Evolutionary conservation across 169 alveolate genomes (phyloP).

Genomic region (Eimeria brunetti): DNA sequence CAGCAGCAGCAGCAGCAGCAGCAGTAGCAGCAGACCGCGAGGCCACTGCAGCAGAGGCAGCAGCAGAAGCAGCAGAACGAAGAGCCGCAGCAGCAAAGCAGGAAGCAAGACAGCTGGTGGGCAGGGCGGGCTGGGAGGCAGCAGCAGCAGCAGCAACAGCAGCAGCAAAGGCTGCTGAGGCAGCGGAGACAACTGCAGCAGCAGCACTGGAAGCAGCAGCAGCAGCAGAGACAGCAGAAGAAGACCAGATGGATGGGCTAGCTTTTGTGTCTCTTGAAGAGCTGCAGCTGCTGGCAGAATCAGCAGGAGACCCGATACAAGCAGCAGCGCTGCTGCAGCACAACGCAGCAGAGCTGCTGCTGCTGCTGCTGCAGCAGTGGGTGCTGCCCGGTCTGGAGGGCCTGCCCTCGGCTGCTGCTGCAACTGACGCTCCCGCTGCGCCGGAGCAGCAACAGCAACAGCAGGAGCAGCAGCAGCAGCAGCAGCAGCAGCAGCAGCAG

Average conservation of each 20-base stretch:
- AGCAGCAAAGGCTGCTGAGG: constrained; percentile 21
- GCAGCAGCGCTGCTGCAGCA: constrained; percentile 55
- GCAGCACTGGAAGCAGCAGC: constrained; percentile 38
- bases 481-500: constrained; percentile 17
- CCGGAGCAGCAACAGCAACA: constrained; percentile 13
- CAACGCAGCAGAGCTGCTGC: constrained; percentile 69
- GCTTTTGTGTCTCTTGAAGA: not conserved
- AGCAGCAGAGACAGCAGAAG: constrained; percentile 21
- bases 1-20: constrained; percentile 34
- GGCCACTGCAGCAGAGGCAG: not conserved
- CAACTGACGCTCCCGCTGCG: too few species aligned
- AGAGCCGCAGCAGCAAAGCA: not conserved
- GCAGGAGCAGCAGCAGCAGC: too few species aligned
- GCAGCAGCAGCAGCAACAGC: constrained; percentile 36
- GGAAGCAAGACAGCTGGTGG: not conserved
- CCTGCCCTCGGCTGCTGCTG: not conserved
- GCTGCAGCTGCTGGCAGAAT: constrained; percentile 42
- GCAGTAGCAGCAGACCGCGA: constrained; percentile 8
- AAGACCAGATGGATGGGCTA: not conserved
- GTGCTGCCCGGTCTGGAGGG: constrained; percentile 8
- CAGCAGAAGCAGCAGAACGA: not conserved
- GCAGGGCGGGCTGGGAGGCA: not conserved
- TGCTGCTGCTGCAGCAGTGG: constrained; percentile 70
- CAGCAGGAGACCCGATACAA: constrained; percentile 21
- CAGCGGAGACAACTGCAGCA: constrained; percentile 7